These are phyloP conservation scores for Rhipidocladum racemiflorum DNA, from an alignment of 176 grass and related monocot genomes.

Conservation along the genomic window DNA sequence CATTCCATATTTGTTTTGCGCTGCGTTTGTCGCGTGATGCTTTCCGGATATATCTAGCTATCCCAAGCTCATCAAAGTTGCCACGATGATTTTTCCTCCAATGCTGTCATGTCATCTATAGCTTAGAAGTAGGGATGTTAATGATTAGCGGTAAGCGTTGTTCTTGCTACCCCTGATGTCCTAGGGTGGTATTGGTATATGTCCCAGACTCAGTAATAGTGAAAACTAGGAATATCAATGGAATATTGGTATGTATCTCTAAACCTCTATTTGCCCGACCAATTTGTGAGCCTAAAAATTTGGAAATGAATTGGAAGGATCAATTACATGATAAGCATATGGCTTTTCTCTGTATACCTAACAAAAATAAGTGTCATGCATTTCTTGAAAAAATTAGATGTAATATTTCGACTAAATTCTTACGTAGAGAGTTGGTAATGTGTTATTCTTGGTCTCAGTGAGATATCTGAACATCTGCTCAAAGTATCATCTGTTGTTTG, in stretches of 20 bases:
- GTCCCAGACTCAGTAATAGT: neutral
- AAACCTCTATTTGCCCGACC: neutral
- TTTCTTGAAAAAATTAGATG: neutral
- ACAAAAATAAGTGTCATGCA: neutral
- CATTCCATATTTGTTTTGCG: neutral
- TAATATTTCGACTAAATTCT: neutral
- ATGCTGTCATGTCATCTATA: conserved; percentile 9
- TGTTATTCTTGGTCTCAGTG: conserved; percentile 2
- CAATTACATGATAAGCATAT: neutral
- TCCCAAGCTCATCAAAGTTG: neutral
- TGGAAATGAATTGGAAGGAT: neutral
- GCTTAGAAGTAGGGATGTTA: neutral
- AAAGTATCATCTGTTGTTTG: too few relatives aligned
- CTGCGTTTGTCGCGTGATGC: neutral
- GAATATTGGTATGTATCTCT: neutral
- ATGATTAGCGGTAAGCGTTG: conserved; percentile 1
- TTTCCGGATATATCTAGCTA: neutral
- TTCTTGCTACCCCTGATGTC: neutral
- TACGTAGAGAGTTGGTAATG: neutral
- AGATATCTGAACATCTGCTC: conserved; percentile 8
- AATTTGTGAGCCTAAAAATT: neutral
- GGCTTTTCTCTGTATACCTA: conserved; percentile 8
- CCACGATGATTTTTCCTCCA: neutral
- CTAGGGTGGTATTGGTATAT: neutral
- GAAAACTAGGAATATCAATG: neutral